Percentiles rank a stretch among this genome's conserved stretches.
Conservation (phyloP, 2,329 filamentous ascomycete genomes). For the Exserohilum turcica region DNA sequence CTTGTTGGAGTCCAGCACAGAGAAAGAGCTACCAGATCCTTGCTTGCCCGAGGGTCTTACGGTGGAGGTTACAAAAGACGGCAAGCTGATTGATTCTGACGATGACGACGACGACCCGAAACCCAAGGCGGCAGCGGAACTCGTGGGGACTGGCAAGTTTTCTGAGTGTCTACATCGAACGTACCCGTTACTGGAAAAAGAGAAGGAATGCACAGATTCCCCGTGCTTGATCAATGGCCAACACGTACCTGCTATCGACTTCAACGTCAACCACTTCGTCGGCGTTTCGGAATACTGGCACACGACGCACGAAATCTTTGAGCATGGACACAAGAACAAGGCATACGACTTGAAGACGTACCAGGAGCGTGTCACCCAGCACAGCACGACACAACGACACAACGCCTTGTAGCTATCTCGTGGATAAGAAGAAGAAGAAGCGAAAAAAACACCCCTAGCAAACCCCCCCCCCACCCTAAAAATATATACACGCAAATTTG, state of each 20-base stretch:
- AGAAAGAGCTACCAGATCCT: slow-evolving; percentile 80
- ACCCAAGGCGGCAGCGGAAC: slow-evolving; percentile 48
- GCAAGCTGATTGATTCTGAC: slow-evolving; percentile 58
- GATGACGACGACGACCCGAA: slow-evolving; percentile 44
- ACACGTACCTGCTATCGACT: slow-evolving; percentile 94
- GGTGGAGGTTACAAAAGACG: slow-evolving; percentile 75
- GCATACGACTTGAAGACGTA: slow-evolving; percentile 91
- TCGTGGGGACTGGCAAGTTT: slow-evolving; percentile 86
- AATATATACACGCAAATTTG: too few relatives aligned
- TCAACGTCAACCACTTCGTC: slow-evolving; percentile 95
- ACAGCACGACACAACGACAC: too few relatives aligned
- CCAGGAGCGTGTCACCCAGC: slow-evolving; percentile 79
- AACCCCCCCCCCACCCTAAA: too few relatives aligned
- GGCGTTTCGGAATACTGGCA: slow-evolving; percentile 99
- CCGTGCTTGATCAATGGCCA: slow-evolving; percentile 91
- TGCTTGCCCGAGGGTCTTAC: slow-evolving; percentile 82
- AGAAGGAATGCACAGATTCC: slow-evolving; percentile 77
- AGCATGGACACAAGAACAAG: slow-evolving; percentile 73
- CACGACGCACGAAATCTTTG: slow-evolving; percentile 93
- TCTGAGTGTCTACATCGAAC: slow-evolving; percentile 81
- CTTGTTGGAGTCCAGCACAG: slow-evolving; percentile 69
- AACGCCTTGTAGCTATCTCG: too few relatives aligned
- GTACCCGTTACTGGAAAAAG: slow-evolving; percentile 86
- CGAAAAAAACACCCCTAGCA: too few relatives aligned
- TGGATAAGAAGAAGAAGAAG: slow-evolving; percentile 63